These are phyloP conservation scores for Chenopodium suecicum DNA, from an alignment of 148 eudicot genomes.

Conservation along the genomic window DNA sequence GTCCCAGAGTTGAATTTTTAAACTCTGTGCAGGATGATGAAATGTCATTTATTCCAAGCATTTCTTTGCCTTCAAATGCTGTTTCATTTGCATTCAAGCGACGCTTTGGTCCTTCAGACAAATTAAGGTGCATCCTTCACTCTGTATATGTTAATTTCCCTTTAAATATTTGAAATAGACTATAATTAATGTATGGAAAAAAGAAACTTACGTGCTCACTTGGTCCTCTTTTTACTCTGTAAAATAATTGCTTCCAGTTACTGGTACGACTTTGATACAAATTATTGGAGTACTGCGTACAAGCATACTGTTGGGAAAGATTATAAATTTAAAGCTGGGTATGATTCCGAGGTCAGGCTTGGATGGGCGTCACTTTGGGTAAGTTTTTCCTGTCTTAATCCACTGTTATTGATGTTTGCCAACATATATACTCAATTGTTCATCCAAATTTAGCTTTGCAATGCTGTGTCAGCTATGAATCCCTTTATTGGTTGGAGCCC, in stretches of 20 bases:
- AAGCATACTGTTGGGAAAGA: constrained; percentile 88
- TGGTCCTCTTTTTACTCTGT: neutral
- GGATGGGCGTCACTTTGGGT: constrained; percentile 99
- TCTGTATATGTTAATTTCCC: neutral
- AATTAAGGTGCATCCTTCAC: constrained; percentile 66
- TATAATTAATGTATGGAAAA: neutral
- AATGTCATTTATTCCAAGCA: constrained; percentile 77
- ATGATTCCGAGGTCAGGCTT: constrained; percentile 82
- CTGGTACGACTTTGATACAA: constrained; percentile 79
- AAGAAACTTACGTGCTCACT: neutral
- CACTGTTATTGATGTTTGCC: neutral
- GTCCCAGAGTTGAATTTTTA: neutral
- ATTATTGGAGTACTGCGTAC: constrained; percentile 84
- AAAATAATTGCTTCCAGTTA: constrained; percentile 51
- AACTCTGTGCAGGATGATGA: constrained; percentile 58
- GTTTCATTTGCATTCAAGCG: constrained; percentile 83
- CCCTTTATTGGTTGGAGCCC: neutral
- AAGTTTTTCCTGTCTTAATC: constrained; percentile 23
- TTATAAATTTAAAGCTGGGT: constrained; percentile 92
- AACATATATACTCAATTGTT: neutral
- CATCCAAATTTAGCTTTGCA: neutral
- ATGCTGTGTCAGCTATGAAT: neutral
- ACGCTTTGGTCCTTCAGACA: constrained; percentile 79
- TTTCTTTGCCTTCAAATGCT: constrained; percentile 85
- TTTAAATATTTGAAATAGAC: neutral